Percentiles rank a stretch among this genome's conserved stretches.
phyloP scores from a whole-genome alignment of 164 flowering plant species.

The Echeveria elegans region DNA sequence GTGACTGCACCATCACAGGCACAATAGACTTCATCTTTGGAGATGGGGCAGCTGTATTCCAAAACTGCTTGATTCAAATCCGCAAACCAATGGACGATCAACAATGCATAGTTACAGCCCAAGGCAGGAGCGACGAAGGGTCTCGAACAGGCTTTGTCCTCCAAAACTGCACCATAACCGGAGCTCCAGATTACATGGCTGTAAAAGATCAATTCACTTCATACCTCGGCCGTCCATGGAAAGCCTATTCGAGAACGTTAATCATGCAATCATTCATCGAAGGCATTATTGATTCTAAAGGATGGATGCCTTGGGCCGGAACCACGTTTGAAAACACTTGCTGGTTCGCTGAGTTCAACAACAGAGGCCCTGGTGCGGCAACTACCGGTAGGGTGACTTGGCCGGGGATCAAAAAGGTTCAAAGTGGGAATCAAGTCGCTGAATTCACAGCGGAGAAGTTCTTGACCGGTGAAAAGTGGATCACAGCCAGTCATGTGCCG shows the following conservation, averaged over 20 bases:
- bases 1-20: too few relatives aligned
- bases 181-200: conserved; percentile 19
- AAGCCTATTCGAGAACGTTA: too few relatives aligned
- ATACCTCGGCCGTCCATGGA: conserved; percentile 56
- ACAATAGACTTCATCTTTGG: too few relatives aligned
- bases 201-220: conserved; percentile 17
- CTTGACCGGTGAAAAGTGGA: conserved; percentile 35
- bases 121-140: conserved; percentile 18
- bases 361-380: too few relatives aligned
- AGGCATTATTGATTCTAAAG: conserved; percentile 36
- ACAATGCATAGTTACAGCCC: too few relatives aligned
- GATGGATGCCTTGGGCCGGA: conserved; percentile 53
- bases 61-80: conserved; percentile 43
- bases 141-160: conserved; percentile 28
- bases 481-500: conserved; percentile 37
- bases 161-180: too few relatives aligned
- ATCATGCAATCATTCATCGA: too few relatives aligned
- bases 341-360: too few relatives aligned
- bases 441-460: too few relatives aligned
- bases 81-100: conserved; percentile 44
- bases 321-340: conserved; percentile 18
- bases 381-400: too few relatives aligned
- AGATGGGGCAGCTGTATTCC: conserved; percentile 50
- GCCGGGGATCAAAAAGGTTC: too few relatives aligned
- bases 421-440: too few relatives aligned